Percentiles rank a stretch among this genome's conserved stretches.
Conservation (phyloP, 306 rosid species). For the Crataegus laevigata region DNA sequence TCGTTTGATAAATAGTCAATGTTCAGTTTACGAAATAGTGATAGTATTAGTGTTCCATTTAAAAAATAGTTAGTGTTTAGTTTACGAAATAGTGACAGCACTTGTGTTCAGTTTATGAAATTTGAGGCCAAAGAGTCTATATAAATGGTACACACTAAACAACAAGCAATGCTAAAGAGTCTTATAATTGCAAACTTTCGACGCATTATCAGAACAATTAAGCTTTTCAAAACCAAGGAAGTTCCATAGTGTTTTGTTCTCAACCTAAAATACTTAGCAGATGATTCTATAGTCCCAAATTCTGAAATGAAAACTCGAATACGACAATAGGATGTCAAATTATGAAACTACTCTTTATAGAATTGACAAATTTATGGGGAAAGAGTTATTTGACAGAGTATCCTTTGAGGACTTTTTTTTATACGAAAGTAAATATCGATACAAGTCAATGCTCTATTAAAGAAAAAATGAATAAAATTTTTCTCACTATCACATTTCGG, state of each 20-base stretch:
- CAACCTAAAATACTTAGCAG: no score
- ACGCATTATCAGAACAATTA: no score
- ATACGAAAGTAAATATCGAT: constrained; percentile 1
- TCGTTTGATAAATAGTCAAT: no score
- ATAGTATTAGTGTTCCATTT: no score
- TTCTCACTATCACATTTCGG: constrained; percentile 47
- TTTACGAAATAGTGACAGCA: no score
- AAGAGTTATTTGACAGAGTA: neutral
- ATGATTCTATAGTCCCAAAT: neutral
- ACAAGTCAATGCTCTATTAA: neutral
- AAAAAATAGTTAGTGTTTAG: no score
- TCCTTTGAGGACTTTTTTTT: neutral
- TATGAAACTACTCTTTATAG: neutral
- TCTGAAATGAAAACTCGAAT: neutral
- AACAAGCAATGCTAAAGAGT: neutral
- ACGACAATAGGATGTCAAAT: neutral
- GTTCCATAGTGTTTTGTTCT: no score
- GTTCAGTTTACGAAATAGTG: no score
- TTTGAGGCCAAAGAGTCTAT: no score
- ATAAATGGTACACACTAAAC: neutral
- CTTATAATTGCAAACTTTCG: neutral
- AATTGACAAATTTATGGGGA: neutral
- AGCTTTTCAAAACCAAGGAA: no score
- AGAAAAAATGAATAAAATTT: neutral
- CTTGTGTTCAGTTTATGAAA: no score